Base-by-base conservation (phyloP, 345 rosid species). In the Camelina neglecta region DNA sequence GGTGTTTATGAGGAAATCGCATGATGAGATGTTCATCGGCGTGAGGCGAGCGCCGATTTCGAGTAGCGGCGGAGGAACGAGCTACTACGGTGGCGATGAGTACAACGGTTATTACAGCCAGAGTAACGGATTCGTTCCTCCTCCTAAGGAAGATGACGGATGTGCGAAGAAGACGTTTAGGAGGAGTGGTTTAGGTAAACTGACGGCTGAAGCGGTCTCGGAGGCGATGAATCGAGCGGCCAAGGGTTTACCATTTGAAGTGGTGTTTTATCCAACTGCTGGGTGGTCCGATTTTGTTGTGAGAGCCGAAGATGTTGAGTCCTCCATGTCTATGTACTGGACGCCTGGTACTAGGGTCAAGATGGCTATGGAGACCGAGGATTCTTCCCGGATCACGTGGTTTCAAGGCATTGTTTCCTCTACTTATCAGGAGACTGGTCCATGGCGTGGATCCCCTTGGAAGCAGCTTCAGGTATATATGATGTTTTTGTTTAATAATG, bases 381-480 rank as follows among this genome's bases (percentile, higher is more conserved):
- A 94, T 55, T 90, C 87, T 0, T 89, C 97, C 0, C 62, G 95
- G 75, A 81, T 85, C 67, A 85, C 93, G 0, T 92, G 92, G 91
- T 85, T 85, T 78, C 97, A 89, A 67, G 99, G 97, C 23, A 84
- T 84, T 1, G 74, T 95, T 6, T 82, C 86, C 31, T 80, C 85
- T 49, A 71, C 64, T 8, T 58, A 71, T 35, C 82, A 85, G 0
- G 87, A 83, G 54, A 64, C 76, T 24, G 87, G 92, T 45, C 81
- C 77, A 4, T 91, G 94, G 96, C 83, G 75, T 24, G 85, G 89
- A 59, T 93, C 98, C 75, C 90, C 91, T 6, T 94, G 99, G 99
- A 90, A 91, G 13, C 88, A 83, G 84, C 92, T 95, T 81, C 86
- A 86, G 93, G 99, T 92, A 79, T 92, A 79, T 67, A 56, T 31